Evolutionary conservation across 192 early-diverging fungal species (phyloP).

Genomic region (Rhizoclosmatium globosum): DNA sequence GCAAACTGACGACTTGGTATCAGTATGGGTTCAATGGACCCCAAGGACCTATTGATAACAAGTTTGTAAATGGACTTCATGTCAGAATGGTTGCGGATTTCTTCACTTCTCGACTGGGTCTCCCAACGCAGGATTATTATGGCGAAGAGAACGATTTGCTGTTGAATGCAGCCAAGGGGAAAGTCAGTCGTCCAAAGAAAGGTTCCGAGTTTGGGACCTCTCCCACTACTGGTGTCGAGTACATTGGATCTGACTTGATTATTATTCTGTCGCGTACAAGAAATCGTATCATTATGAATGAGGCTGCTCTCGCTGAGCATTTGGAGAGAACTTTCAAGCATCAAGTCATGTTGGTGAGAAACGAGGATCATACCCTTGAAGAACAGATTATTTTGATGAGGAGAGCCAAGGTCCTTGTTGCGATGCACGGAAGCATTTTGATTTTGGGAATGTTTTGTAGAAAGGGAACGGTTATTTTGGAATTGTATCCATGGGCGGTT

Average conservation of each 20-base stretch:
- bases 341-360: constrained; percentile 51
- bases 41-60: constrained; percentile 54
- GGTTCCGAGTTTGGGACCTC: neutral
- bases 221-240: constrained; percentile 31
- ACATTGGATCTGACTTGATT: constrained; percentile 47
- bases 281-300: constrained; percentile 59
- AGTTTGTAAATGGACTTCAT: constrained; percentile 55
- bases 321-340: constrained; percentile 39
- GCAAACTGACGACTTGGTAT: constrained; percentile 60
- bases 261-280: constrained; percentile 52
- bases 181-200: neutral
- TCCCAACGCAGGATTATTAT: constrained; percentile 45
- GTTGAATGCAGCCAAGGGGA: neutral
- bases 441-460: constrained; percentile 64
- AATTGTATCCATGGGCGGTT: constrained; percentile 59
- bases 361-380: constrained; percentile 58
- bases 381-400: constrained; percentile 58
- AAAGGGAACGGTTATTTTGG: constrained; percentile 56
- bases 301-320: constrained; percentile 41
- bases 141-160: constrained; percentile 9
- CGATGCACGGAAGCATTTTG: constrained; percentile 63
- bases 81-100: constrained; percentile 57
- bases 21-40: constrained; percentile 60
- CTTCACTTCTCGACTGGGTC: constrained; percentile 44
- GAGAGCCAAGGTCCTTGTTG: constrained; percentile 54